Percentiles rank a stretch among this genome's conserved stretches.
These are phyloP conservation scores for Cadophora luteo-olivacea DNA, from an alignment of 2,329 filamentous ascomycete species.

Conservation along the genomic window DNA sequence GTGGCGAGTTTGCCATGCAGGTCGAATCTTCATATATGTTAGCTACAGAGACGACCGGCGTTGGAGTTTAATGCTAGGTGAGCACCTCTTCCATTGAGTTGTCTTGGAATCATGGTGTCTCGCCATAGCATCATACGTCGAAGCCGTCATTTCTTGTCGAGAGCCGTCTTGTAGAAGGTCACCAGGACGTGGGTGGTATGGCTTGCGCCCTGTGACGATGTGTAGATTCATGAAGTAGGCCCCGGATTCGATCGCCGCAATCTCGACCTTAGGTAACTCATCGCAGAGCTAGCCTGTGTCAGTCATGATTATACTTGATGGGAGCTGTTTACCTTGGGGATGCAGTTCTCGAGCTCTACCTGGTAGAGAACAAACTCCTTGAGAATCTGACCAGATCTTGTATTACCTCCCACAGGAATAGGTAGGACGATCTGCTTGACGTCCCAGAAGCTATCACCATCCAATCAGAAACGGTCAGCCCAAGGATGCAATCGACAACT, in stretches of 20 bases:
- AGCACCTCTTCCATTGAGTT: conserved; percentile 37
- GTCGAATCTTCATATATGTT: conserved; percentile 25
- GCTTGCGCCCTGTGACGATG: conserved; percentile 43
- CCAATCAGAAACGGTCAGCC: conserved; percentile 16
- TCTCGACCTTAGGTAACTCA: conserved; percentile 31
- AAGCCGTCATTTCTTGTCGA: conserved; percentile 40
- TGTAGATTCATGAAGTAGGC: conserved; percentile 41
- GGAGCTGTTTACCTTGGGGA: conserved; percentile 34
- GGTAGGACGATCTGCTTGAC: conserved; percentile 40
- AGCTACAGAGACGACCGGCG: background rate
- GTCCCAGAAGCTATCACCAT: conserved; percentile 40
- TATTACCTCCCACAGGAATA: conserved; percentile 38
- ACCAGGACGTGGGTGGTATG: conserved; percentile 35
- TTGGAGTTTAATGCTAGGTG: conserved; percentile 7
- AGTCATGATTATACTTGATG: conserved; percentile 11
- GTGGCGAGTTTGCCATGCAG: conserved; percentile 20
- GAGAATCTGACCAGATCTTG: conserved; percentile 32
- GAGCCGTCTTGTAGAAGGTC: conserved; percentile 39
- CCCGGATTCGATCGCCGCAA: conserved; percentile 32
- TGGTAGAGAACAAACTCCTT: conserved; percentile 36
- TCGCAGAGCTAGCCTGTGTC: conserved; percentile 31
- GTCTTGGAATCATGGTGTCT: conserved; percentile 30
- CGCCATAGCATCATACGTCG: conserved; percentile 41
- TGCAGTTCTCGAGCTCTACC: conserved; percentile 34
- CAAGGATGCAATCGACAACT: conserved; percentile 2